Conservation (phyloP, 768 basidiomycete genomes). For the Leccinum boreale region DNA sequence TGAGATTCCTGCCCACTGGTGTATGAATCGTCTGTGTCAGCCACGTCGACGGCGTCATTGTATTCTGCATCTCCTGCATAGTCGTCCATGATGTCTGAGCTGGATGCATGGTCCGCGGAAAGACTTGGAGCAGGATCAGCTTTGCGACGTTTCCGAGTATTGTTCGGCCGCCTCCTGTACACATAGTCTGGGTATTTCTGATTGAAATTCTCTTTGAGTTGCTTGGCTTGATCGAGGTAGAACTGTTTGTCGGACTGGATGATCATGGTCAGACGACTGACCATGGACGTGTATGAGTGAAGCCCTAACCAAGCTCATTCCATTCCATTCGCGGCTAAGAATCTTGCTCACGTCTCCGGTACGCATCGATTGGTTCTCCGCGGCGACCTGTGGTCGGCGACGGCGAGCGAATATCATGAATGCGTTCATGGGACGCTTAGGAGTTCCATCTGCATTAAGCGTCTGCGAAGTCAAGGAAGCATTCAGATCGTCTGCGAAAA, state of each 20-base stretch:
- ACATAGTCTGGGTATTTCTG: constrained; percentile 86
- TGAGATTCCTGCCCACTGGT: constrained; percentile 15
- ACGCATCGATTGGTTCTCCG: constrained; percentile 86
- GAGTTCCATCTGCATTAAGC: constrained; percentile 82
- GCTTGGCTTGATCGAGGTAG: constrained; percentile 84
- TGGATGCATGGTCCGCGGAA: constrained; percentile 29
- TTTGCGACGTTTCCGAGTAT: constrained; percentile 66
- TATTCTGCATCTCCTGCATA: constrained; percentile 25
- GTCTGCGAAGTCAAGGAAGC: constrained; percentile 68
- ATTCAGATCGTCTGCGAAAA: constrained; percentile 36
- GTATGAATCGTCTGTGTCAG: constrained; percentile 22
- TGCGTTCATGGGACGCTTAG: constrained; percentile 90
- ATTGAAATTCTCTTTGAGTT: constrained; percentile 83
- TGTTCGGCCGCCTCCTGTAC: constrained; percentile 84
- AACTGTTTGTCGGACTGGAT: constrained; percentile 76
- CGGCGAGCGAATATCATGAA: constrained; percentile 92
- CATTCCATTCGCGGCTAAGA: constrained; percentile 81
- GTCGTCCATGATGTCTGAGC: constrained; percentile 34
- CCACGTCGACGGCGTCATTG: constrained; percentile 38
- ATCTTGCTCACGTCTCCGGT: constrained; percentile 90
- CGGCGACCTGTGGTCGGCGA: constrained; percentile 77
- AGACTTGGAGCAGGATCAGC: constrained; percentile 31
- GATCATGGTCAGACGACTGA: constrained; percentile 15
- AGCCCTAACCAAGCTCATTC: constrained; percentile 65
- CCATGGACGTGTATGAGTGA: neutral